Percentiles rank a stretch among this genome's conserved stretches.
These are phyloP conservation scores for Ascoidea tarda DNA, from an alignment of 805 yeast species.

Conservation along the genomic window DNA sequence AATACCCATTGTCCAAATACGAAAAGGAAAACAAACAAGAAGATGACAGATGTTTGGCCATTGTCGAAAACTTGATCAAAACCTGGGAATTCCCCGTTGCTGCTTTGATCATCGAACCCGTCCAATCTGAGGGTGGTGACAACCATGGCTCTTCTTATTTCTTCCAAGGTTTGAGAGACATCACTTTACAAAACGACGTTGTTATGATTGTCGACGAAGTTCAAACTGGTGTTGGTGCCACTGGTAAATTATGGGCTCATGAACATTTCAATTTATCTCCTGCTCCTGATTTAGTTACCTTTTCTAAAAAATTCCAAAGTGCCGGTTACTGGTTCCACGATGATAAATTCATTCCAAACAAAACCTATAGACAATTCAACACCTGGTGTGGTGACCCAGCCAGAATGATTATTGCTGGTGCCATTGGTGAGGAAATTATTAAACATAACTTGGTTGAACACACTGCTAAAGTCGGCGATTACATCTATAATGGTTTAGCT, in stretches of 20 bases:
- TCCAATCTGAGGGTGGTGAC: constrained; percentile 69
- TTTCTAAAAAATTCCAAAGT: constrained; percentile 60
- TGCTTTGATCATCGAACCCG: constrained; percentile 42
- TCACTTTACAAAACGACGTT: constrained; percentile 41
- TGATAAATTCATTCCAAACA: constrained; percentile 41
- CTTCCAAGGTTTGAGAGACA: constrained; percentile 47
- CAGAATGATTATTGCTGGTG: constrained; percentile 46
- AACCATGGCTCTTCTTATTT: constrained; percentile 51
- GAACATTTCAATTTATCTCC: constrained; percentile 50
- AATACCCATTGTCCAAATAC: constrained; percentile 35
- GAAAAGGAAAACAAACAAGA: constrained; percentile 30
- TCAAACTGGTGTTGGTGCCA: constrained; percentile 64
- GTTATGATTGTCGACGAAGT: constrained; percentile 60
- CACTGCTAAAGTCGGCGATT: constrained; percentile 38
- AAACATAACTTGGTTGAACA: constrained; percentile 33
- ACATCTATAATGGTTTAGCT: constrained; percentile 30
- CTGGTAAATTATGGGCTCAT: constrained; percentile 64
- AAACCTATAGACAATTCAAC: constrained; percentile 58
- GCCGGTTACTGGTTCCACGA: constrained; percentile 60
- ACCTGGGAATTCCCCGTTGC: constrained; percentile 31
- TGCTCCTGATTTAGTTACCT: constrained; percentile 57
- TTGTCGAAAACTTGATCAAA: constrained; percentile 25
- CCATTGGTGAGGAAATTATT: constrained; percentile 40
- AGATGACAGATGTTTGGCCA: constrained; percentile 32
- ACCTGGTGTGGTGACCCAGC: constrained; percentile 75